Base-by-base conservation (phyloP, 192 early-diverging fungal genomes). In the Entomortierella chlamydospora region DNA sequence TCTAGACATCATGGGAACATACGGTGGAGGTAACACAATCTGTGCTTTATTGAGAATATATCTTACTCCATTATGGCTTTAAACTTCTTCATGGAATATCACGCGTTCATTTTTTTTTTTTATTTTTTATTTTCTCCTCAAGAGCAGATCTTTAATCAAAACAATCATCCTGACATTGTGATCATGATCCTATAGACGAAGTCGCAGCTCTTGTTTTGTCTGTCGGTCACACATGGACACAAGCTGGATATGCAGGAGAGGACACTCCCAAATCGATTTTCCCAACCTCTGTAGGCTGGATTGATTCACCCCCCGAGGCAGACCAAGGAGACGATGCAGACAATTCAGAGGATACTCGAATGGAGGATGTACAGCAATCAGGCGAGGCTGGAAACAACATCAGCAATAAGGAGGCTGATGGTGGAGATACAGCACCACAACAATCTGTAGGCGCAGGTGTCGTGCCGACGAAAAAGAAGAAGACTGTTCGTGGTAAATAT, bases 201-300 rank as follows among this genome's bases (percentile, higher is more conserved):
- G 96, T 98, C 52, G 90, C 91, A 54, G 97, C 96, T 10, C 72
- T 99, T 22, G 96, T 99, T 37, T 76, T 99, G 66, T 97, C 99
- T 70, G 85, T 98, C 49, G 98, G 98, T 45, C 90, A 92, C 67
- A 88, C 90, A 49, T 92, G 89, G 83, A 93, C 92, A 39, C 94
- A 94, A 57, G 96, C 95, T 25, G 98, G 98, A 57, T 98, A 93
- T 83, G 95, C 96, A n/a, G 98, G 98, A 61, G 97, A 99, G 72
- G 97, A 99, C 83, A 87, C 90, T 34, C 98, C 98, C 10, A 91
- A 91, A 66, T 92, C 89, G 0, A 92, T 96, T 29, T 95, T 95
- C 61, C 94, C 96, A 2, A 93, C 95, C 4, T 87, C 81, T 17
- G 89, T 92, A 15, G 97, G 96, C 9, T 89, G 89, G 67, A 68